Conservation (phyloP, 2,329 filamentous ascomycete genomes). For the Chaetomiaceae sp. region DNA sequence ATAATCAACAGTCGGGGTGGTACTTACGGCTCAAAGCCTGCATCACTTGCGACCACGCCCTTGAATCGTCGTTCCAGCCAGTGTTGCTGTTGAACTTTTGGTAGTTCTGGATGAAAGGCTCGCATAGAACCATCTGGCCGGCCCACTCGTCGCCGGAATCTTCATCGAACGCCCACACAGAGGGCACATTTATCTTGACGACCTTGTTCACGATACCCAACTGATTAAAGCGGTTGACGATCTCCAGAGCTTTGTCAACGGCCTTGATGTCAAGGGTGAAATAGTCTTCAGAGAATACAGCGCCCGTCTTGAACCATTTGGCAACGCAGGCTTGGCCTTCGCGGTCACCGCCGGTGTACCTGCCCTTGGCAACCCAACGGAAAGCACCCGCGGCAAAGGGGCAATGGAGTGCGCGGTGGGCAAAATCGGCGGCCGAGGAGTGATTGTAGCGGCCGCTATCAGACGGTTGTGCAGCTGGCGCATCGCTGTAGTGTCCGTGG, state of each 20-base stretch:
- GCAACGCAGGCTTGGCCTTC: constrained; percentile 33
- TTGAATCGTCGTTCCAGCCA: constrained; percentile 34
- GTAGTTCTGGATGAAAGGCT: constrained; percentile 41
- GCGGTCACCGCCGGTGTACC: constrained; percentile 31
- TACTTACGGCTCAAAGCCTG: constrained; percentile 37
- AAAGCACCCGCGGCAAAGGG: constrained; percentile 29
- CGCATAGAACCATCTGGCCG: constrained; percentile 29
- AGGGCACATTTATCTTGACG: constrained; percentile 36
- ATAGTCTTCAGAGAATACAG: constrained; percentile 32
- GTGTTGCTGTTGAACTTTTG: constrained; percentile 43
- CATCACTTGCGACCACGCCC: constrained; percentile 36
- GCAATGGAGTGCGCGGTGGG: constrained; percentile 7
- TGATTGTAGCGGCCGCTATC: constrained; percentile 30
- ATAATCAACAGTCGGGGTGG: no score
- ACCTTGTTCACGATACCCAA: constrained; percentile 29
- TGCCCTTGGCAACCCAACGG: constrained; percentile 30
- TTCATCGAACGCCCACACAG: constrained; percentile 31
- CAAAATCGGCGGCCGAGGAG: background rate
- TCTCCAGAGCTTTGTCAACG: constrained; percentile 33
- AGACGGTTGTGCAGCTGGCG: background rate
- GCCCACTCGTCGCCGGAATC: constrained; percentile 12
- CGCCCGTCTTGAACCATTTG: constrained; percentile 39
- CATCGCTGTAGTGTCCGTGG: constrained; percentile 19
- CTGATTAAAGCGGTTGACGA: constrained; percentile 37
- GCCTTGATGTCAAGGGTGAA: constrained; percentile 38